phyloP scores from a whole-genome alignment of 805 yeast genomes.

The Wickerhamiella lipophila region DNA sequence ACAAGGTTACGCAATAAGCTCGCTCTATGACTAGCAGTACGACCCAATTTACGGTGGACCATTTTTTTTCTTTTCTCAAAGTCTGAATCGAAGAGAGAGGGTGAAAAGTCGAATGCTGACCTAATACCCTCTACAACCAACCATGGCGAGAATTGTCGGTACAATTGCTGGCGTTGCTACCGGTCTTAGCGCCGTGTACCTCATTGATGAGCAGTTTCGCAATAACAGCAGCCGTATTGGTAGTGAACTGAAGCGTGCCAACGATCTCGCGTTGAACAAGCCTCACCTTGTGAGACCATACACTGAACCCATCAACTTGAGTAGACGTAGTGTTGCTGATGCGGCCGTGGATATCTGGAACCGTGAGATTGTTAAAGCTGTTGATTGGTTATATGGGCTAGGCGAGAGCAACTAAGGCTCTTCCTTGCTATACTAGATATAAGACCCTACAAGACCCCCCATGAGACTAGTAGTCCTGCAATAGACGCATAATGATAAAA shows the following conservation, averaged over 20 bases:
- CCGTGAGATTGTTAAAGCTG: slow-evolving; percentile 50
- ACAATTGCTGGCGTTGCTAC: slow-evolving; percentile 52
- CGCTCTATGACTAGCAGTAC: slow-evolving; percentile 40
- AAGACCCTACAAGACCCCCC: neutral
- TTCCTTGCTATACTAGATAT: neutral
- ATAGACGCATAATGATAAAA: too few relatives aligned
- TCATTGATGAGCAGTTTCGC: slow-evolving; percentile 45
- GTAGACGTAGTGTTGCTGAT: slow-evolving; percentile 40
- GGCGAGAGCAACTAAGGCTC: neutral
- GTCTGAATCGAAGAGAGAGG: neutral
- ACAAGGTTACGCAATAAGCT: slow-evolving; percentile 54
- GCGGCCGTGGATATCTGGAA: slow-evolving; percentile 72
- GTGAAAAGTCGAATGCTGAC: neutral
- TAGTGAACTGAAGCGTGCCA: slow-evolving; percentile 36
- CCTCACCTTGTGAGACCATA: slow-evolving; percentile 38
- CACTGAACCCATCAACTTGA: slow-evolving; percentile 35
- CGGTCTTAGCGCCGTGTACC: slow-evolving; percentile 44
- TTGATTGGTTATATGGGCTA: slow-evolving; percentile 43
- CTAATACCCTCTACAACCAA: neutral
- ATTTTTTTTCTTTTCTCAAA: slow-evolving; percentile 12
- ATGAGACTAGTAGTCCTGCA: too few relatives aligned
- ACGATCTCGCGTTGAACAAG: slow-evolving; percentile 40
- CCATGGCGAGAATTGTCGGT: slow-evolving; percentile 41
- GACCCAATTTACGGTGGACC: slow-evolving; percentile 25
- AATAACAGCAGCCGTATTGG: slow-evolving; percentile 37